phyloP scores from a whole-genome alignment of 495 filamentous ascomycete genomes.

The Trichocladium antarcticum region DNA sequence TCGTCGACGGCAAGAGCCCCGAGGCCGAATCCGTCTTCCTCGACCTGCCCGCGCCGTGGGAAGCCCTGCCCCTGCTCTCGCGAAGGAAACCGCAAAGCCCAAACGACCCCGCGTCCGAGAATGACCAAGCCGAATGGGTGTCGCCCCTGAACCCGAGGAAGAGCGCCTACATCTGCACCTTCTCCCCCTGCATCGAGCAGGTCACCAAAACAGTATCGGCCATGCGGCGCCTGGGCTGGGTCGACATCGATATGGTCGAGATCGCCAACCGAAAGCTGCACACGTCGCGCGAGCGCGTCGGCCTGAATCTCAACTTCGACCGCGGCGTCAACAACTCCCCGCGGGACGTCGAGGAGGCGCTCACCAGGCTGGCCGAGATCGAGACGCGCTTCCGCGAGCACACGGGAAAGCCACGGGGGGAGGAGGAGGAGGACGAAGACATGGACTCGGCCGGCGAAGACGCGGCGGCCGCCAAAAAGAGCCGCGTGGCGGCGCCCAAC shows the following conservation, averaged over 20 bases:
- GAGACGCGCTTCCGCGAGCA: slow-evolving; percentile 53
- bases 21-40: slow-evolving; percentile 77
- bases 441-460: slow-evolving; percentile 18
- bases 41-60: slow-evolving; percentile 87
- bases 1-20: slow-evolving; percentile 46
- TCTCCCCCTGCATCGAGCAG: slow-evolving; percentile 94
- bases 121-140: slow-evolving; percentile 28
- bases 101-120: slow-evolving; percentile 1
- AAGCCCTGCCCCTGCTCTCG: slow-evolving; percentile 74
- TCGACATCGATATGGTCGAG: slow-evolving; percentile 88
- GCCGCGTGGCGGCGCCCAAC: slow-evolving; percentile 19
- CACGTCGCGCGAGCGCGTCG: slow-evolving; percentile 69
- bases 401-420: slow-evolving; percentile 29
- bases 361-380: slow-evolving; percentile 57
- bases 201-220: slow-evolving; percentile 69
- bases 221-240: slow-evolving; percentile 71
- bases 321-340: slow-evolving; percentile 42
- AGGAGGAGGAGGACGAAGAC: slow-evolving; percentile 23
- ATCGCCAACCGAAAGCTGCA: slow-evolving; percentile 65
- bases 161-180: slow-evolving; percentile 72
- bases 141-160: slow-evolving; percentile 60
- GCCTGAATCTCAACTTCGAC: slow-evolving; percentile 37
- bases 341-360: slow-evolving; percentile 64
- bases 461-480: slow-evolving; percentile 4
- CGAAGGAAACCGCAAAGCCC: slow-evolving; percentile 37